Evolutionary conservation across 2,329 filamentous ascomycete species (phyloP).

Genomic region (Eurotiales sp.): DNA sequence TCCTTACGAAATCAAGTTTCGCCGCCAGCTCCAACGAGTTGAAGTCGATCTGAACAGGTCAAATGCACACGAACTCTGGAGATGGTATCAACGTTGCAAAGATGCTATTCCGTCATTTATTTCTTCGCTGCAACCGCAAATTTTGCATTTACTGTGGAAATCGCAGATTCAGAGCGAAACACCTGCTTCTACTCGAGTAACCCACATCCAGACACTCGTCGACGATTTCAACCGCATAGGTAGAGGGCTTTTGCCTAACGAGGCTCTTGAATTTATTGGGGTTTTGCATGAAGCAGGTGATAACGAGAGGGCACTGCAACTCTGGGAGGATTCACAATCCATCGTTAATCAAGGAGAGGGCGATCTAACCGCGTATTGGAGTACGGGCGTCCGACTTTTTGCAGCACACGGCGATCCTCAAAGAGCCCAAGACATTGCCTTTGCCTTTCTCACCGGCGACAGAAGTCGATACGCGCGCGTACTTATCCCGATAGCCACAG

Average conservation of each 20-base stretch:
- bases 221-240: slow-evolving; percentile 63
- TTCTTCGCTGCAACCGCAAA: slow-evolving; percentile 54
- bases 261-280: slow-evolving; percentile 66
- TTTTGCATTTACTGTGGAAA: slow-evolving; percentile 66
- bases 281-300: slow-evolving; percentile 63
- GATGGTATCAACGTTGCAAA: slow-evolving; percentile 49
- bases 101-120: slow-evolving; percentile 45
- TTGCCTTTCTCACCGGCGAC: slow-evolving; percentile 37
- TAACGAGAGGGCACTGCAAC: slow-evolving; percentile 56
- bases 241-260: slow-evolving; percentile 51
- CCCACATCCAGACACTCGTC: slow-evolving; percentile 59
- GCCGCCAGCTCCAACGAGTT: slow-evolving; percentile 33
- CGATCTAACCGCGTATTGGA: slow-evolving; percentile 42
- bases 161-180: slow-evolving; percentile 47
- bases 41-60: slow-evolving; percentile 27
- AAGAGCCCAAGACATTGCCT: slow-evolving; percentile 48
- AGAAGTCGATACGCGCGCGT: slow-evolving; percentile 40
- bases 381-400: slow-evolving; percentile 50
- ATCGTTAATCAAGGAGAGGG: slow-evolving; percentile 47
- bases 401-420: slow-evolving; percentile 45
- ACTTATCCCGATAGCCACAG: slow-evolving; percentile 64
- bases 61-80: slow-evolving; percentile 43
- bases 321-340: slow-evolving; percentile 58
- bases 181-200: slow-evolving; percentile 49
- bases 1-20: slow-evolving; percentile 39